Evolutionary conservation across 2,329 filamentous ascomycete species (phyloP), one percentile per base, ranked within the genome.

Genomic region (Dactylellina parvicollis): DNA sequence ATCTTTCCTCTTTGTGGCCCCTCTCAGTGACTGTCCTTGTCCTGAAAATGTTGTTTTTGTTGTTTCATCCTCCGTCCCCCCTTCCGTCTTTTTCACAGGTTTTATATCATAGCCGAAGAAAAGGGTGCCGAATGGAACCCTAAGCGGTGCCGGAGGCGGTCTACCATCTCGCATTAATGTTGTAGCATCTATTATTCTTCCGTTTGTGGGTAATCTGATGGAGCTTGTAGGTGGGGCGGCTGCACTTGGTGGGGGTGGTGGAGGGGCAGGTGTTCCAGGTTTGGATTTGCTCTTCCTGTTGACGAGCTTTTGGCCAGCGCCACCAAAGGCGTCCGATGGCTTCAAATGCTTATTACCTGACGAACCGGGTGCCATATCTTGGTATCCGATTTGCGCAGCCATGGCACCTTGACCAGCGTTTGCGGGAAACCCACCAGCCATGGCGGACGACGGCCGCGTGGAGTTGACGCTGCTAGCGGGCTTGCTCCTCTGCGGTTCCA

Each of bases 371-470:
- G 92, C 92, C 76, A 99, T 96, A 30, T 92, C 87, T 57, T 88
- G 87, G 81, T 98, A 99, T 83, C 97, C 97, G 84, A 99, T 98
- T n/a, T 92, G 88, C 78, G 96, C 92, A 0, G 95, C 93, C 95
- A 99, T 99, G 73, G 89, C 93, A 9, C 95, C 95, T 78, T 96
- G 91, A 74, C 85, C 93, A 92, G 26, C 92, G 90, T 1, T 86
- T 83, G 69, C 5, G 90, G 89, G 78, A 52, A 81, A 82, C 8
- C 87, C 87, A 62, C 87, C 86, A 0, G 85, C 83, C 2, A 82
- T 83, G 2, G 77, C 73, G 78, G 90, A 95, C 55, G 89, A 84
- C 1, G 93, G 92, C 14, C 93, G 96, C 81, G 89, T 94, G 16
- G 92, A 93, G n/a, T 93, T 93, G 76, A 75, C 75, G 59, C 67